Percentiles rank a stretch among this genome's conserved stretches.
These are phyloP conservation scores for Rhodotorula graminis DNA, from an alignment of 768 basidiomycete species.

Conservation along the genomic window DNA sequence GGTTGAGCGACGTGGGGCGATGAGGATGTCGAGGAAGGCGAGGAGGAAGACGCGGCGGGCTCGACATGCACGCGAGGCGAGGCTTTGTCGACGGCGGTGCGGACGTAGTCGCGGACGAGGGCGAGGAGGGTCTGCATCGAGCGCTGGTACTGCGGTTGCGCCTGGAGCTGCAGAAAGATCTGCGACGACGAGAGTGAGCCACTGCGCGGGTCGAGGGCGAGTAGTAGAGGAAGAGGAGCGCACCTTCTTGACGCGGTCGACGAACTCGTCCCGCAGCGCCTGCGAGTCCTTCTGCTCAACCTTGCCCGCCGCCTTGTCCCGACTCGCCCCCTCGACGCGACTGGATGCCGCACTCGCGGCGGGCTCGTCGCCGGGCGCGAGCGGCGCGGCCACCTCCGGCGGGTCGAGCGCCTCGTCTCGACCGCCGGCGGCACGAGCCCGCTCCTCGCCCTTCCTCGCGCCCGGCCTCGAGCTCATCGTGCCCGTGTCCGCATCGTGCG, in stretches of 20 bases:
- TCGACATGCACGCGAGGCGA: background rate
- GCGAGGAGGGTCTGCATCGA: slow-evolving; percentile 12
- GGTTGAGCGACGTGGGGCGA: too few species aligned
- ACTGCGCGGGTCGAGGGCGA: background rate
- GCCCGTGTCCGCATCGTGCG: background rate
- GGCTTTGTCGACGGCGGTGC: background rate
- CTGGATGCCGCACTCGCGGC: too few species aligned
- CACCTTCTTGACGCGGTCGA: slow-evolving; percentile 27
- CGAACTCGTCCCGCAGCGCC: slow-evolving; percentile 22
- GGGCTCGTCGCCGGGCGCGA: background rate
- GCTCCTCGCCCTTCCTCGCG: too few species aligned
- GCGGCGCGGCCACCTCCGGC: background rate
- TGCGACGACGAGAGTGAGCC: background rate
- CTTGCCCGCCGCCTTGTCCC: background rate
- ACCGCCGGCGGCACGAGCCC: background rate
- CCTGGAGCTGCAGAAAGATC: slow-evolving; percentile 16
- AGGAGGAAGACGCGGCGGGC: slow-evolving; percentile 54
- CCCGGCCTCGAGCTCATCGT: background rate
- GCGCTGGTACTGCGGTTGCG: slow-evolving; percentile 4
- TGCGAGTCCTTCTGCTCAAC: slow-evolving; percentile 3
- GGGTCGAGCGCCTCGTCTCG: background rate
- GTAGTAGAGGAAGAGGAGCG: background rate
- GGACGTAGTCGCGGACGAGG: background rate
- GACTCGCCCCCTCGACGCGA: background rate
- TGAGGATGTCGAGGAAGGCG: slow-evolving; percentile 50